Evolutionary conservation across 148 eudicot species (phyloP), one percentile per base, ranked within the genome.

Genomic region (Chenopodium berlandieri): DNA sequence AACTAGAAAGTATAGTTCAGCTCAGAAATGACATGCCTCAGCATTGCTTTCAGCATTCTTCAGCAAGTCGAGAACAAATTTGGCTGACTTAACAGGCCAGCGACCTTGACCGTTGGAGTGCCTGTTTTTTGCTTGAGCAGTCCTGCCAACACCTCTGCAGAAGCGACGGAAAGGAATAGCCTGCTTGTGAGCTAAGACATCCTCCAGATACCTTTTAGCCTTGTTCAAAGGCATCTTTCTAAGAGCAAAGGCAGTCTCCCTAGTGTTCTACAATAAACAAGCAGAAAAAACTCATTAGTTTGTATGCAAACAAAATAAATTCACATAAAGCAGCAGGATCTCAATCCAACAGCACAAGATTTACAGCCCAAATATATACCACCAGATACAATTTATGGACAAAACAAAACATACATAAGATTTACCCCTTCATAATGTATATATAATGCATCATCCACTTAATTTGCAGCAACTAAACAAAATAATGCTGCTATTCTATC

Each of bases 161-260:
- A 92, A 94, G 20, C 98, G 95, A 14, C 96, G 92, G 90, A 94
- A 94, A 37, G 96, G 96, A n/a, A 94, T 94, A 75, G 98, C 98
- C 75, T 94, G 98, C 85, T 94, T 94, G 90, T 94, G 98, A 52
- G 82, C 92, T 23, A 94, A 80, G 76, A 94, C 96, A 80, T 94
- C 96, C 85, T 94, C 98, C 78, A 94, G 85, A 72, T 94, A 94
- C 54, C 91, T 86, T 82, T 92, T 94, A 27, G 98, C 98, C 88
- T 94, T 94, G 70, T 7, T 76, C 83, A 94, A 78, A 13, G 89
- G 89, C 84, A 94, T 20, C 92, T 92, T 92, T 66, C 94, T 85
- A 37, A 92, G 78, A 71, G 97, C 87, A 76, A 92, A 94, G 6
- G 98, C 98, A 3, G 94, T 94, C 79, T 94, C 98, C 78, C 98